phyloP scores from a whole-genome alignment of 2,329 filamentous ascomycete genomes.

The Drechslerella stenobrocha region DNA sequence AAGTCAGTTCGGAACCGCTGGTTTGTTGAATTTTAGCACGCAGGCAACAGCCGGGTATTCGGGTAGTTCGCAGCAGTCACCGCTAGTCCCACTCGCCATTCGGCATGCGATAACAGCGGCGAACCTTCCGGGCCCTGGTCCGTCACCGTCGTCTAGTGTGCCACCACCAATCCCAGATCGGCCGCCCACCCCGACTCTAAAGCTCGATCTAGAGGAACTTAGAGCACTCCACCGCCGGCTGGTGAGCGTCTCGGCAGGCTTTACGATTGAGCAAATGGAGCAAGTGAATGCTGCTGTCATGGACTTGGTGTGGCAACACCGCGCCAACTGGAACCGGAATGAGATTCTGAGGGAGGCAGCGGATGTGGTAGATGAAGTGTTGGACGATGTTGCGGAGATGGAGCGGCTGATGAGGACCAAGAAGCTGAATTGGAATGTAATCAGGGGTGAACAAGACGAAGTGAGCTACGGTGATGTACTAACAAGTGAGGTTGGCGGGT shows the following conservation, averaged over 20 bases:
- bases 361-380: slow-evolving; percentile 74
- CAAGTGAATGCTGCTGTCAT: slow-evolving; percentile 89
- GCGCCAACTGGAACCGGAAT: slow-evolving; percentile 81
- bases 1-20: slow-evolving; percentile 41
- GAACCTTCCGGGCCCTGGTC: slow-evolving; percentile 14
- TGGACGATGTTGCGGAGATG: slow-evolving; percentile 67
- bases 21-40: slow-evolving; percentile 28
- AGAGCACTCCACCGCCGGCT: slow-evolving; percentile 66
- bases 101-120: slow-evolving; percentile 55
- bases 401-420: slow-evolving; percentile 56
- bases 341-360: slow-evolving; percentile 68
- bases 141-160: slow-evolving; percentile 49
- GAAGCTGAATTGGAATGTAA: slow-evolving; percentile 15
- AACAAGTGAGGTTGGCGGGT: slow-evolving; percentile 31
- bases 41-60: slow-evolving; percentile 31
- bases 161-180: slow-evolving; percentile 55
- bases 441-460: slow-evolving; percentile 16
- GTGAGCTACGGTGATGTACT: slow-evolving; percentile 43
- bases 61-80: slow-evolving; percentile 51
- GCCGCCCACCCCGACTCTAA: slow-evolving; percentile 52
- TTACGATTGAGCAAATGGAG: slow-evolving; percentile 90
- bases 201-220: slow-evolving; percentile 61
- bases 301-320: slow-evolving; percentile 80
- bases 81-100: slow-evolving; percentile 54
- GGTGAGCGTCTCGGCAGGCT: slow-evolving; percentile 70